Conservation (phyloP, 768 basidiomycete genomes). For the Boletus rex-veris region DNA sequence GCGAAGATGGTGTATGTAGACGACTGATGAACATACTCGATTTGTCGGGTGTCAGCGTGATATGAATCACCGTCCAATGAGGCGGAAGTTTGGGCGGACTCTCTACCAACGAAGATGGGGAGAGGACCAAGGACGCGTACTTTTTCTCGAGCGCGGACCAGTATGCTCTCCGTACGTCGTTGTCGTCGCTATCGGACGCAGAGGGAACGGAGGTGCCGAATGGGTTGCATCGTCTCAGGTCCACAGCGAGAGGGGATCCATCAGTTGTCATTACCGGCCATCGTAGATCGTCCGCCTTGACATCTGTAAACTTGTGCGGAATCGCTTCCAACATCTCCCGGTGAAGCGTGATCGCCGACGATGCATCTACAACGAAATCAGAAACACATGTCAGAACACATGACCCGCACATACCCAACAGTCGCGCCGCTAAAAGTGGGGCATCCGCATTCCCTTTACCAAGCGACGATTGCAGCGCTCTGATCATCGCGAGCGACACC, state of each 20-base stretch:
- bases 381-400: neutral
- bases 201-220: constrained; percentile 16
- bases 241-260: constrained; percentile 38
- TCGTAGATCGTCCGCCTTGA: constrained; percentile 56
- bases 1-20: constrained; percentile 50
- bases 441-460: constrained; percentile 16
- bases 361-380: constrained; percentile 51
- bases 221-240: constrained; percentile 17
- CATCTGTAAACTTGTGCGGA: constrained; percentile 57
- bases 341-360: constrained; percentile 72
- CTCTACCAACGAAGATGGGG: constrained; percentile 37
- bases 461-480: constrained; percentile 57
- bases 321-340: constrained; percentile 86
- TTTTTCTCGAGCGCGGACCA: constrained; percentile 59
- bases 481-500: constrained; percentile 63
- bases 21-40: constrained; percentile 82
- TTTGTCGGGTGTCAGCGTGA: constrained; percentile 80
- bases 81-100: constrained; percentile 52
- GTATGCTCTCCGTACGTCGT: constrained; percentile 43
- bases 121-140: constrained; percentile 37
- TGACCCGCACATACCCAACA: constrained; percentile 49
- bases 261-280: constrained; percentile 63
- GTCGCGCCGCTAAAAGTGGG: constrained; percentile 53
- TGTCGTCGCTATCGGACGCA: constrained; percentile 34
- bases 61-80: constrained; percentile 81